These are phyloP conservation scores for Salix caprea DNA, from an alignment of 345 rosid genomes.

Conservation along the genomic window DNA sequence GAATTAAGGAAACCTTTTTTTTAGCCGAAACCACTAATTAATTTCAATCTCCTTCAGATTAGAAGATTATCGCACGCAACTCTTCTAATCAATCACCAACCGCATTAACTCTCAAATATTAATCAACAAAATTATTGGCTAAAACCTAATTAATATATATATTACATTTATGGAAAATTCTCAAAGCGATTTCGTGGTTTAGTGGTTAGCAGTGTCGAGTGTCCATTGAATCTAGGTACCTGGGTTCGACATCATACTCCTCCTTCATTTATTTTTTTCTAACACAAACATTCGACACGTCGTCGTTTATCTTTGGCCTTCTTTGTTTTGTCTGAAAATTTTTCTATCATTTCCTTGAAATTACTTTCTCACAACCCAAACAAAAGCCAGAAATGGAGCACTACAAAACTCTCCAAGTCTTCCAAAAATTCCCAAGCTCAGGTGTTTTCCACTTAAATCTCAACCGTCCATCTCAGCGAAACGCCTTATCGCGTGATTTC, in stretches of 20 bases:
- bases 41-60: neutral
- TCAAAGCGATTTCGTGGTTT: conserved; percentile 74
- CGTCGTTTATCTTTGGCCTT: neutral
- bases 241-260: conserved; percentile 68
- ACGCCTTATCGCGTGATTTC: conserved; percentile 64
- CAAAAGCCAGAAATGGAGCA: conserved; percentile 19
- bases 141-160: accelerated
- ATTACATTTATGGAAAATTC: accelerated
- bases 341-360: neutral
- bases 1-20: neutral
- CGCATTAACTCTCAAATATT: neutral
- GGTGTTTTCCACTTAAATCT: conserved; percentile 49
- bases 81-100: neutral
- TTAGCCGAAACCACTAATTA: neutral
- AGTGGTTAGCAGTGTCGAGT: conserved; percentile 99
- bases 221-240: conserved; percentile 98
- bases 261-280: too few species aligned
- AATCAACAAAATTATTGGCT: neutral
- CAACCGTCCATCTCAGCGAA: conserved; percentile 55
- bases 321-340: neutral
- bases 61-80: too few species aligned
- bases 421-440: conserved; percentile 31
- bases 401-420: conserved; percentile 48
- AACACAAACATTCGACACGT: neutral
- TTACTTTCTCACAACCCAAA: neutral